Percentiles rank a stretch among this genome's conserved stretches.
Conservation (phyloP, 768 basidiomycete genomes). For the Kwoniella newhampshirensis region DNA sequence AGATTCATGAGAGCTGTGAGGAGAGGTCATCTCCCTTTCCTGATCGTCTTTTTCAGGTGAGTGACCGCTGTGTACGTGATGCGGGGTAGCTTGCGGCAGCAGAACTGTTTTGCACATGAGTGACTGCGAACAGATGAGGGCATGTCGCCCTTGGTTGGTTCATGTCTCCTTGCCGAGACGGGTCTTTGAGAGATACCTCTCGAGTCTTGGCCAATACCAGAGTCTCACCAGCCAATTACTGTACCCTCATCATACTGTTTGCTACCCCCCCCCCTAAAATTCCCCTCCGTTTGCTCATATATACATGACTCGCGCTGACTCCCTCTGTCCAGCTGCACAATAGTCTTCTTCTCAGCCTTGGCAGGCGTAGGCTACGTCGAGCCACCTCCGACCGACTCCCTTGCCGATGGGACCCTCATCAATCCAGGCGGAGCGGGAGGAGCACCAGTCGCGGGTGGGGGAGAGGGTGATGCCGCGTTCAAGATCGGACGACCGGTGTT, state of each 20-base stretch:
- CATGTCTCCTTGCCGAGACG: too few species aligned
- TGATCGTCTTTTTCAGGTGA: conserved; percentile 47
- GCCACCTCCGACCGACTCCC: conserved; percentile 3
- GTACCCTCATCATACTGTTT: too few species aligned
- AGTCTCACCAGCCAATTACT: too few species aligned
- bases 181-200: too few species aligned
- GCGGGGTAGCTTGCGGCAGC: too few species aligned
- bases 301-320: neutral
- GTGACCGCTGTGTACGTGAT: conserved; percentile 5
- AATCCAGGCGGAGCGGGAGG: neutral
- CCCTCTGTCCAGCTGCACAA: conserved; percentile 35
- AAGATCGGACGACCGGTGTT: conserved; percentile 32
- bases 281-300: too few species aligned
- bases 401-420: conserved; percentile 2
- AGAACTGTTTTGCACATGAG: too few species aligned
- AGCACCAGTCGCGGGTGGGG: neutral
- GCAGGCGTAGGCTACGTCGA: conserved; percentile 49
- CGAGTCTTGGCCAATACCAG: too few species aligned
- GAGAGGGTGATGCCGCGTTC: conserved; percentile 18
- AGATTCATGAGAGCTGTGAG: conserved; percentile 34
- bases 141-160: too few species aligned
- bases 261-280: too few species aligned
- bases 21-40: conserved; percentile 48
- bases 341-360: conserved; percentile 50
- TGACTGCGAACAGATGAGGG: too few species aligned